Conservation (phyloP, 768 basidiomycete genomes). For the Tephrocybe sp. region DNA sequence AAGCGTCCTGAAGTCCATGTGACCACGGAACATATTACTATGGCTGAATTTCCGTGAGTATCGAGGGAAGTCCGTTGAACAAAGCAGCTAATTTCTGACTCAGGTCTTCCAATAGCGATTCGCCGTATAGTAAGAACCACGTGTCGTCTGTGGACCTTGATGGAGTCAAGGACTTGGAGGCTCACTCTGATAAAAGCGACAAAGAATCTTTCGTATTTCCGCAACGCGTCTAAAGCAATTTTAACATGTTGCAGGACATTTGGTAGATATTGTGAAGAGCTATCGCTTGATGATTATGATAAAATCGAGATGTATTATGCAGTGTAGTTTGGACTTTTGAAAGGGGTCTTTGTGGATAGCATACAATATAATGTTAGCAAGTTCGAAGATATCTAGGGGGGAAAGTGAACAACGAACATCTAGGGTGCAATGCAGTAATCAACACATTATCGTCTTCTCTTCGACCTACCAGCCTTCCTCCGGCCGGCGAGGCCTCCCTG, state of each 20-base stretch:
- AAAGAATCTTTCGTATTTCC: slow-evolving; percentile 24
- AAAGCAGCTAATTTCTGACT: not conserved
- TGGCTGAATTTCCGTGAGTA: slow-evolving; percentile 53
- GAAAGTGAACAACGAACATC: slow-evolving; percentile 3
- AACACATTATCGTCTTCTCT: slow-evolving; percentile 58
- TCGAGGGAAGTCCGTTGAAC: not conserved
- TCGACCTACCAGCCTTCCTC: slow-evolving; percentile 67
- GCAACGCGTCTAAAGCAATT: slow-evolving; percentile 10
- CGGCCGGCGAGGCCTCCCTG: slow-evolving; percentile 60
- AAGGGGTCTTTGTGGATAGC: not conserved
- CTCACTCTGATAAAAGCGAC: slow-evolving; percentile 22
- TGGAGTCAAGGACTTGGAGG: slow-evolving; percentile 24
- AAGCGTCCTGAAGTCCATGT: slow-evolving; percentile 50
- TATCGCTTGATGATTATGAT: too few species aligned
- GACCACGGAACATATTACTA: slow-evolving; percentile 58
- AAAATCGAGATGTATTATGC: too few species aligned
- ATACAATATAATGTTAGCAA: not conserved
- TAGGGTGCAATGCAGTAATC: not conserved
- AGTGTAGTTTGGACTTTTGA: too few species aligned
- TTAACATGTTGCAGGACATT: not conserved
- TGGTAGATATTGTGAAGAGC: not conserved
- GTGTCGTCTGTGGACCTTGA: slow-evolving; percentile 27
- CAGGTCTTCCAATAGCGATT: slow-evolving; percentile 18
- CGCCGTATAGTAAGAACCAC: slow-evolving; percentile 25
- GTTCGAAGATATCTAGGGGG: not conserved